Percentiles rank a stretch among this genome's conserved stretches.
Conservation (phyloP, 768 basidiomycete genomes). For the Termitomyces heimii region DNA sequence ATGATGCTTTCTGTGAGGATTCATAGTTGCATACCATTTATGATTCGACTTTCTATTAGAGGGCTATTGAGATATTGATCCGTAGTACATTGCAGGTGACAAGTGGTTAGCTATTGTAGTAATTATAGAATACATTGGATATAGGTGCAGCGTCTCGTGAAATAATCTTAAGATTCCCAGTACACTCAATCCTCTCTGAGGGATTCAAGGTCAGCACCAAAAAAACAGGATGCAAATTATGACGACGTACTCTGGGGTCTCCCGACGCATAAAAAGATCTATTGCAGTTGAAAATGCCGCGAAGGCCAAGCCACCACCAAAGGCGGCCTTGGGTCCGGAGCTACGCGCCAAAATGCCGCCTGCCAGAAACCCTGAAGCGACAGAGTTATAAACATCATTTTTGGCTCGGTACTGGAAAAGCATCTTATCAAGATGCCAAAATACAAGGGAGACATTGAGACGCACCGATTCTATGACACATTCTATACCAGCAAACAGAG, state of each 20-base stretch:
- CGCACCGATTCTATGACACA: constrained; percentile 92
- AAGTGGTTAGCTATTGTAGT: not conserved
- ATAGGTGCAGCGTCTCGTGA: constrained; percentile 13
- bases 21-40: not conserved
- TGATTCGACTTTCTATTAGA: not conserved
- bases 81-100: constrained; percentile 1
- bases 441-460: constrained; percentile 13
- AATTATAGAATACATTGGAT: constrained; percentile 17
- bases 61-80: not conserved
- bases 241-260: constrained; percentile 65
- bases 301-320: constrained; percentile 89
- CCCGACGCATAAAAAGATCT: constrained; percentile 74
- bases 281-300: constrained; percentile 91
- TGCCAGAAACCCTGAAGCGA: constrained; percentile 81
- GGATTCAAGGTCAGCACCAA: not conserved
- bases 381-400: constrained; percentile 91
- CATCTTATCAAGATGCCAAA: not conserved
- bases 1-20: not conserved
- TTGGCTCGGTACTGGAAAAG: constrained; percentile 81
- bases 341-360: constrained; percentile 86
- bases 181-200: constrained; percentile 46
- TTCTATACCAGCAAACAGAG: constrained; percentile 91
- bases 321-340: constrained; percentile 78
- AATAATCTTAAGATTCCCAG: constrained; percentile 23
- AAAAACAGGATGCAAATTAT: constrained; percentile 2